A percentile compares a stretch with the other conserved stretches of the same genome.
Conservation (phyloP, 208 protist genomes). For the Histomonas meleagridis region DNA sequence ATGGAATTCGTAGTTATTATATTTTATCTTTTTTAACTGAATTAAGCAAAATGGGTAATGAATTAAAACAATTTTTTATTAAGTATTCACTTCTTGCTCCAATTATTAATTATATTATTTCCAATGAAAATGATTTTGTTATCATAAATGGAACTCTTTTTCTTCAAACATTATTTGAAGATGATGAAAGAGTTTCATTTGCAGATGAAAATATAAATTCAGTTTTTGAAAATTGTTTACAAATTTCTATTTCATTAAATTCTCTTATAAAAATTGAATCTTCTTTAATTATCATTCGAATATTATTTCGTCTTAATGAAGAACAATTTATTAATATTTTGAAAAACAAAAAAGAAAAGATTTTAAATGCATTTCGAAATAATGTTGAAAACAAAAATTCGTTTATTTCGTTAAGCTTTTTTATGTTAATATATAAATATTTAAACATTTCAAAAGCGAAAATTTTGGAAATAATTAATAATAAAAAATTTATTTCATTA, state of each 20-base stretch:
- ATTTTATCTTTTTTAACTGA: too few species aligned
- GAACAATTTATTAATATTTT: not conserved
- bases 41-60: too few species aligned
- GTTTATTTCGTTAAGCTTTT: not conserved
- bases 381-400: not conserved
- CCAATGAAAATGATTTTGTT: too few species aligned
- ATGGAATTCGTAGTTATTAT: too few species aligned
- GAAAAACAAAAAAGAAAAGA: not conserved
- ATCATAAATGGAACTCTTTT: too few species aligned
- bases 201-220: not conserved
- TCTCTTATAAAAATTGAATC: not conserved
- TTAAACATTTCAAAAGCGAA: too few species aligned
- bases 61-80: too few species aligned
- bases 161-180: not conserved
- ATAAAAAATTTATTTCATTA: too few species aligned
- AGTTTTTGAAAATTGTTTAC: not conserved
- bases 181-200: not conserved
- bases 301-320: not conserved
- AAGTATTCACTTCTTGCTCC: too few species aligned
- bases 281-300: not conserved
- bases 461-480: too few species aligned
- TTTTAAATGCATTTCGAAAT: conserved; percentile 5
- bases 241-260: not conserved
- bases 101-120: too few species aligned
- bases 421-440: not conserved